Conservation (phyloP, 2,329 filamentous ascomycete species). For the Diaporthe amygdali region DNA sequence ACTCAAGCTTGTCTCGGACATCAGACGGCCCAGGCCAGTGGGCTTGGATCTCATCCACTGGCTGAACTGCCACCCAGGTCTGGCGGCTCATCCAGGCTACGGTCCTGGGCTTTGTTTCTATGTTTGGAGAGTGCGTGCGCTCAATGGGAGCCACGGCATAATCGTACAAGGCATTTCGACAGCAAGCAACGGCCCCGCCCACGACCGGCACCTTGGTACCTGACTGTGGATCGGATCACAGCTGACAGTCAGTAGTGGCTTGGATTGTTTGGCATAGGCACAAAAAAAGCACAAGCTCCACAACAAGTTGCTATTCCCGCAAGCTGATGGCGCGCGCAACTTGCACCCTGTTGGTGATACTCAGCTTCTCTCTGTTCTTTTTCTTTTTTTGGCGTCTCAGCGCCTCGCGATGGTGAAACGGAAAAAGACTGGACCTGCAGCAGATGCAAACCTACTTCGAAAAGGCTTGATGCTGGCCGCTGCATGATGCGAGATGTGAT, state of each 20-base stretch:
- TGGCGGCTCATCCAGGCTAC: not conserved
- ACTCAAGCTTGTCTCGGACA: conserved; percentile 23
- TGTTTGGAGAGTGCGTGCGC: conserved; percentile 15
- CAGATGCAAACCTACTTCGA: conserved; percentile 1
- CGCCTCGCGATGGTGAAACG: conserved; percentile 20
- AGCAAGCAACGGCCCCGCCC: conserved; percentile 10
- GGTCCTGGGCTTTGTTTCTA: conserved; percentile 1
- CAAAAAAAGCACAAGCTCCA: conserved; percentile 13
- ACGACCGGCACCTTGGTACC: not conserved
- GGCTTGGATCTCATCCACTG: not conserved
- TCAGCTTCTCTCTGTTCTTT: not conserved
- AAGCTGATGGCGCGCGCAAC: not conserved
- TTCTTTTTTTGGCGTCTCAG: not conserved
- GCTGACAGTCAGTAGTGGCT: not conserved
- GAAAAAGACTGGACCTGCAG: conserved; percentile 17
- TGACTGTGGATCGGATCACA: conserved; percentile 2
- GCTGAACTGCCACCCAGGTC: not conserved
- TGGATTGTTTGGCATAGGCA: conserved; percentile 4
- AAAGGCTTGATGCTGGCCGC: conserved; percentile 2
- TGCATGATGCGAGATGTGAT: conserved; percentile 9
- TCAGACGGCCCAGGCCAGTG: conserved; percentile 21
- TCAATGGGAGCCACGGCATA: not conserved
- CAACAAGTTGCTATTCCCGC: not conserved
- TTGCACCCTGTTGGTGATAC: not conserved
- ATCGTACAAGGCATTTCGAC: conserved; percentile 1